Evolutionary conservation across 2,329 filamentous ascomycete genomes (phyloP).

Genomic region (Penicillium sp.): DNA sequence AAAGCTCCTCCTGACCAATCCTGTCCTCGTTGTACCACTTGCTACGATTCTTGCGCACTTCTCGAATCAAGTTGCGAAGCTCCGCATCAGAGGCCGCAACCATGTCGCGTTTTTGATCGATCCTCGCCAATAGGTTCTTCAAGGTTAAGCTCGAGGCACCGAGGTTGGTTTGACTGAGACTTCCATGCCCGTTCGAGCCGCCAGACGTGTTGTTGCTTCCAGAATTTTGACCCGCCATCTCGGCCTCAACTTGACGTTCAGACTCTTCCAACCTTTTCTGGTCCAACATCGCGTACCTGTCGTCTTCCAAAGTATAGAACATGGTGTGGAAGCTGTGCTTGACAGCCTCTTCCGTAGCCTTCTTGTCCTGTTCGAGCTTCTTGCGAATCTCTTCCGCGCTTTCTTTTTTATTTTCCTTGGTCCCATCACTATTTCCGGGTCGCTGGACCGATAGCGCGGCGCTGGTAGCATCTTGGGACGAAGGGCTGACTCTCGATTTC

Average conservation of each 20-base stretch:
- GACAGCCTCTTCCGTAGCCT: conserved; percentile 80
- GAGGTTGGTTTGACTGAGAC: conserved; percentile 86
- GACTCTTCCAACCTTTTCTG: conserved; percentile 96
- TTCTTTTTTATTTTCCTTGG: conserved; percentile 53
- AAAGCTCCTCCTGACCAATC: conserved; percentile 93
- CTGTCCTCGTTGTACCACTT: conserved; percentile 99
- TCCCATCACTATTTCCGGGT: conserved; percentile 58
- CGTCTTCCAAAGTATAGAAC: conserved; percentile 92
- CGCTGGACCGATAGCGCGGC: conserved; percentile 65
- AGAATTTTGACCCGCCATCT: conserved; percentile 65
- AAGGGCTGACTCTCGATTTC: conserved; percentile 47
- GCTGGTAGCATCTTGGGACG: conserved; percentile 52
- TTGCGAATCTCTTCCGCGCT: conserved; percentile 84
- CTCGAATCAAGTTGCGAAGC: conserved; percentile 85
- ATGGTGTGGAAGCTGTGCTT: conserved; percentile 87
- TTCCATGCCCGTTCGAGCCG: conserved; percentile 67
- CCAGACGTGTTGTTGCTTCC: conserved; percentile 50
- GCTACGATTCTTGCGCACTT: conserved; percentile 94
- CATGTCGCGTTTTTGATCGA: conserved; percentile 85
- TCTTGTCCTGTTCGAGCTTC: conserved; percentile 85
- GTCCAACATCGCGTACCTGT: conserved; percentile 92
- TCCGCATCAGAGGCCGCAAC: conserved; percentile 91
- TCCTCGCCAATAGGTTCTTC: conserved; percentile 92
- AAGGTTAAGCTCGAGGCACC: conserved; percentile 92
- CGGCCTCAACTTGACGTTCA: conserved; percentile 90